These are phyloP conservation scores for Trametes meyenii DNA, from an alignment of 768 basidiomycete species.

Conservation along the genomic window DNA sequence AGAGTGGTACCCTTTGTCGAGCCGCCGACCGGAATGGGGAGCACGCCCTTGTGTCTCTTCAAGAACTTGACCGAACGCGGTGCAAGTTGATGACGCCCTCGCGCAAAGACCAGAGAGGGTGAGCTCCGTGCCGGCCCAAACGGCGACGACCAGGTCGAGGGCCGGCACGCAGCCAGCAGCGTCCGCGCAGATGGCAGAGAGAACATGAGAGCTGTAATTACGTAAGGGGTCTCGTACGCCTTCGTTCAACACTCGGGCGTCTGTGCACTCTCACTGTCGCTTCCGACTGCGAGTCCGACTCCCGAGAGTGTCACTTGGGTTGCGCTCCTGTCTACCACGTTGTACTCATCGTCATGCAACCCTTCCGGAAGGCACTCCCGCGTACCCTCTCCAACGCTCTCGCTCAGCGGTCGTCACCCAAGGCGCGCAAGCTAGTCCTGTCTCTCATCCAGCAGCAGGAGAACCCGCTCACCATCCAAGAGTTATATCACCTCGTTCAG, in stretches of 20 bases:
- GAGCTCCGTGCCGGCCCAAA: constrained; percentile 6
- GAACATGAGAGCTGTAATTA: constrained; percentile 33
- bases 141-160: constrained; percentile 24
- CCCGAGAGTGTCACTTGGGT: not conserved
- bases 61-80: constrained; percentile 83
- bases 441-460: constrained; percentile 24
- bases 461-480: constrained; percentile 31
- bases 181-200: constrained; percentile 34
- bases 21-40: constrained; percentile 86
- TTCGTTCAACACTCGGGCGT: not conserved
- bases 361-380: not conserved
- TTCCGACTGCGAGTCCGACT: not conserved
- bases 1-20: constrained; percentile 93
- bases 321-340: not conserved
- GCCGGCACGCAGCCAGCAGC: constrained; percentile 31
- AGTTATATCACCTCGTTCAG: constrained; percentile 33
- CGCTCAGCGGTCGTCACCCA: constrained; percentile 12
- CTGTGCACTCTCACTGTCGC: not conserved
- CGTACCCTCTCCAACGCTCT: not conserved
- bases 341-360: not conserved
- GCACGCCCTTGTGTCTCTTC: constrained; percentile 88
- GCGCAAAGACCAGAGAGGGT: constrained; percentile 27
- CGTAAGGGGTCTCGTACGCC: constrained; percentile 9
- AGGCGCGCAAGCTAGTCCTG: constrained; percentile 31
- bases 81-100: constrained; percentile 60